Evolutionary conservation across 257 asterid species (phyloP), one percentile per base, ranked within the genome.

Genomic region (Anisodus acutangulus): DNA sequence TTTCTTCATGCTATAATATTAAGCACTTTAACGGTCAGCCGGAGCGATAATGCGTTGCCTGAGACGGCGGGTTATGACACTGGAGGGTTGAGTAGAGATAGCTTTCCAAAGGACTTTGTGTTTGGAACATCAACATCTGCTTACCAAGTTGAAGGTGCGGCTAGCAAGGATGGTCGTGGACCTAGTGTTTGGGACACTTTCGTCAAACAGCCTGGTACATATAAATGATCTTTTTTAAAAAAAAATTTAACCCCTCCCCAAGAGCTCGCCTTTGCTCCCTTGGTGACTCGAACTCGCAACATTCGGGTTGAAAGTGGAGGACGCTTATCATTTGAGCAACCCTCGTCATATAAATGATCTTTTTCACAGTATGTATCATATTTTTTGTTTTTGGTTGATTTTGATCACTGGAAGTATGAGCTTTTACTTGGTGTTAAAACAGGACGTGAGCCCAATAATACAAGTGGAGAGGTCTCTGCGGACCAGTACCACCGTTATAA

Each of bases 71-170:
- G 47, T 82, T 63, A 43, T 0, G 51, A 81, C 60, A 81, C 84
- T 2, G 86, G 83, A 76, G 86, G 86, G 8, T 57, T 84, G 68
- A 70, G 35, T 7, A 63, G 83, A 63, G 83, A 53, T 8, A 78
- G 69, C 19, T 84, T 84, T 49, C 86, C 86, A 2, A 84, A 84
- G 78, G 53, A 15, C 0, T 78, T 84, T 79, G 53, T 62, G 39
- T 84, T 84, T 31, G 86, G 86, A 66, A 84, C 83, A 43, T 81
- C 86, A 57, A 84, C 83, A 31, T 78, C 86, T 17, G 83, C 86
- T n/a, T 84, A 78, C 67, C 86, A 84, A 84, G 83, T 78, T 3
- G 86, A 84, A 84, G 86, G 86, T 67, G 86, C 84, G 0, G 84
- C 84, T 15, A 55, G 84, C 26, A 51, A 82, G 47, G 67, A 45